phyloP scores from a whole-genome alignment of 768 basidiomycete species.

The Sarcodon aspratus region DNA sequence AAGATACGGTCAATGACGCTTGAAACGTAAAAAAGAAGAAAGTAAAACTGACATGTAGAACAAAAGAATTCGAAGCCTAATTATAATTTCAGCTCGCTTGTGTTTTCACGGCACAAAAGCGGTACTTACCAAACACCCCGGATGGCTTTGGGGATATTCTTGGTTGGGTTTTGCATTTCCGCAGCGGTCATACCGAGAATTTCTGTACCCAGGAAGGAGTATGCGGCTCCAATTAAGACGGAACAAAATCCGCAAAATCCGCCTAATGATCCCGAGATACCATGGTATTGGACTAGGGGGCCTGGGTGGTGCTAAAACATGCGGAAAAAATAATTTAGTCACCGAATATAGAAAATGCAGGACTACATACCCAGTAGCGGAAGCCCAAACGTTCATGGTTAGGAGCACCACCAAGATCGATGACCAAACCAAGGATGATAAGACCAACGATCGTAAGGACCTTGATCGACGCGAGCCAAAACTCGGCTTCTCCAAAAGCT shows the following conservation, averaged over 20 bases:
- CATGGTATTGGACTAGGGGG: conserved; percentile 21
- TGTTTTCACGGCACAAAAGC: too few relatives aligned
- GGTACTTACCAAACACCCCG: conserved; percentile 20
- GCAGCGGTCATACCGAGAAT: conserved; percentile 32
- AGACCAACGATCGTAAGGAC: conserved; percentile 30
- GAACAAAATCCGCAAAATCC: conserved; percentile 20
- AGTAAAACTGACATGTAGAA: conserved; percentile 26
- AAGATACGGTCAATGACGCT: too few relatives aligned
- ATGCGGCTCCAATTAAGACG: conserved; percentile 16
- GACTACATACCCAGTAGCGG: conserved; percentile 28
- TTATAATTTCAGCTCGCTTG: too few relatives aligned
- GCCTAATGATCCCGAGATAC: conserved; percentile 23
- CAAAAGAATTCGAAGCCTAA: conserved; percentile 16
- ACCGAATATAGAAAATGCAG: conserved; percentile 8
- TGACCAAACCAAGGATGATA: conserved; percentile 35
- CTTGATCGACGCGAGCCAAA: conserved; percentile 38
- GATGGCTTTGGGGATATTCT: conserved; percentile 28
- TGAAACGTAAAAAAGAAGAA: too few relatives aligned
- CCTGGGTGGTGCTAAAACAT: conserved; percentile 18
- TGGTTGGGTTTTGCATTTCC: conserved; percentile 38
- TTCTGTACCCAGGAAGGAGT: conserved; percentile 31
- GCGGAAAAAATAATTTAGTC: conserved; percentile 13
- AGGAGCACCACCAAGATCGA: conserved; percentile 41
- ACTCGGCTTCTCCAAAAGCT: conserved; percentile 41
- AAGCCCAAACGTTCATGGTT: conserved; percentile 31